Percentiles rank a stretch among this genome's conserved stretches.
Conservation (phyloP, 306 rosid species). For the Cucumis hystrix region DNA sequence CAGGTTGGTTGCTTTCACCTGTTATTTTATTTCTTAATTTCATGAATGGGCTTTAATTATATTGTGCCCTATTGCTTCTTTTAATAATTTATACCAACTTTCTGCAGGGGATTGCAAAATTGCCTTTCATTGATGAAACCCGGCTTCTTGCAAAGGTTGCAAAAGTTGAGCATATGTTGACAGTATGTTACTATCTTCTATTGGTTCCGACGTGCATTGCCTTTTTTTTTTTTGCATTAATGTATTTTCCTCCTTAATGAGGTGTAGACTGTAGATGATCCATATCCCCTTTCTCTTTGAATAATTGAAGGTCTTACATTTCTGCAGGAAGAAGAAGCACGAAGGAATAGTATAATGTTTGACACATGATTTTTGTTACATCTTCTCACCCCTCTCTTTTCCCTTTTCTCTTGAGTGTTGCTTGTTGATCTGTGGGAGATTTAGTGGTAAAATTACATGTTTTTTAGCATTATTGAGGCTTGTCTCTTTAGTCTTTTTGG, state of each 20-base stretch:
- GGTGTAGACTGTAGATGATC: neutral
- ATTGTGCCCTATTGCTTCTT: neutral
- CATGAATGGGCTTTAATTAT: neutral
- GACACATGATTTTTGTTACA: conserved; percentile 84
- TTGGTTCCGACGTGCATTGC: neutral
- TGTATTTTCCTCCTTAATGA: neutral
- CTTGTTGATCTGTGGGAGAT: conserved; percentile 17
- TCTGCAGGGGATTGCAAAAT: conserved; percentile 82
- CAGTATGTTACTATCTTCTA: conserved; percentile 31
- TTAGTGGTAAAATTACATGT: neutral
- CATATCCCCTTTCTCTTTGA: neutral
- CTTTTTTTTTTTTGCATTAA: neutral
- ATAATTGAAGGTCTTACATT: neutral
- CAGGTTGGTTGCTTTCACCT: conserved; percentile 39
- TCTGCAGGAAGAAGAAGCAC: conserved; percentile 55
- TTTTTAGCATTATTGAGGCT: conserved; percentile 1
- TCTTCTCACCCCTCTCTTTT: conserved; percentile 83
- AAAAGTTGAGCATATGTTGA: conserved; percentile 53
- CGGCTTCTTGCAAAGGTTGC: conserved; percentile 81
- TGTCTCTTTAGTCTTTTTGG: neutral
- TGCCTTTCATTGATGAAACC: conserved; percentile 89
- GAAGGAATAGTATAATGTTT: conserved; percentile 65
- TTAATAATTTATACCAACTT: conserved; percentile 12
- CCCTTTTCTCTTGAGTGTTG: neutral
- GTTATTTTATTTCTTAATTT: neutral